Conservation (phyloP, 768 basidiomycete species). For the button mushroom (Agaricus bisporus) region DNA sequence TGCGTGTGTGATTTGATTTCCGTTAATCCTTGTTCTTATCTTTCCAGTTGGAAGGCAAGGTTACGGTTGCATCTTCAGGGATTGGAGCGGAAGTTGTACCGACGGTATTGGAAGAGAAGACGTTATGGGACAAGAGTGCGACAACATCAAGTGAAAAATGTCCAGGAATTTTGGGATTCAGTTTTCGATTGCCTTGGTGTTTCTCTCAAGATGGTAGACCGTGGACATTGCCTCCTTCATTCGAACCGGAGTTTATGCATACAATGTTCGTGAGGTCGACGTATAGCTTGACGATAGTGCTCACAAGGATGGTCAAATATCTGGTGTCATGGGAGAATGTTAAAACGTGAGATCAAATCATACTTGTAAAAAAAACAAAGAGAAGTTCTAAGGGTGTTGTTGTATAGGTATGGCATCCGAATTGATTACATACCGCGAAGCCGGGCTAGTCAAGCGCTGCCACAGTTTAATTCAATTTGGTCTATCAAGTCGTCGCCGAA, state of each 20-base stretch:
- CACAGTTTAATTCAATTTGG: slow-evolving; percentile 34
- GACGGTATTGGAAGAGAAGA: slow-evolving; percentile 23
- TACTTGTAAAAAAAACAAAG: background rate
- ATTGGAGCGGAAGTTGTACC: slow-evolving; percentile 23
- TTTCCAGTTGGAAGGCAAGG: slow-evolving; percentile 32
- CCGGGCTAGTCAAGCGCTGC: slow-evolving; percentile 39
- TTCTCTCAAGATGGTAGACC: slow-evolving; percentile 23
- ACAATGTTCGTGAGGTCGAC: slow-evolving; percentile 26
- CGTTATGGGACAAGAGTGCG: slow-evolving; percentile 24
- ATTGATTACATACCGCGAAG: slow-evolving; percentile 41
- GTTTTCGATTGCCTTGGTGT: slow-evolving; percentile 27
- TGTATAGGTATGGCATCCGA: slow-evolving; percentile 30
- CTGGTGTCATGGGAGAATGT: slow-evolving; percentile 27
- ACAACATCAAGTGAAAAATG: slow-evolving; percentile 16
- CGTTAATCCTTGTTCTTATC: no score
- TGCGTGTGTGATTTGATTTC: slow-evolving; percentile 18
- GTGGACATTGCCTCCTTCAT: slow-evolving; percentile 32
- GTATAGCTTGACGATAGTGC: slow-evolving; percentile 27
- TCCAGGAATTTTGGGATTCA: slow-evolving; percentile 33
- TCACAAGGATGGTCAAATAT: slow-evolving; percentile 25
- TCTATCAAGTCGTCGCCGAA: slow-evolving; percentile 50
- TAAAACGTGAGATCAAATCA: slow-evolving; percentile 25
- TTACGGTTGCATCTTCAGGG: slow-evolving; percentile 29
- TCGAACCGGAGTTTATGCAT: slow-evolving; percentile 27
- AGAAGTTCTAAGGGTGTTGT: background rate